Base-by-base conservation (phyloP, 148 eudicot species). In the Talinum fruticosum region DNA sequence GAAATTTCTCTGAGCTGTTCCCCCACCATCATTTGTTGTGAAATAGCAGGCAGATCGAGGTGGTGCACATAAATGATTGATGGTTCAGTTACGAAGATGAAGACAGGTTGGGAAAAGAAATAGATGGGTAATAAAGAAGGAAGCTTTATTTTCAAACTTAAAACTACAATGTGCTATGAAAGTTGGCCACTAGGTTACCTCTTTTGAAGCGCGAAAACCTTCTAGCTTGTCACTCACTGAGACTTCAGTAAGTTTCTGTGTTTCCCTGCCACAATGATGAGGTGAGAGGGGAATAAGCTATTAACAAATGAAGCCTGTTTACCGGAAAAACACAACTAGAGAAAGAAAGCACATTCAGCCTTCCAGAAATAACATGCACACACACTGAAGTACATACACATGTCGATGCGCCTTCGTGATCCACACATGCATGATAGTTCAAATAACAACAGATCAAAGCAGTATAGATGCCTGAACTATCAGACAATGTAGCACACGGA, bases 161-260 rank as follows among this genome's bases (percentile, higher is more conserved):
- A 30, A 65, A n/a, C 47, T 24, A 68, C 34, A 35, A 30, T 34
- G 2, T 65, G 34, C 26, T 6, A 36, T 21, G 45, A 21, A 51
- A 12, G 59, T 23, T 71, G 51, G 66, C 79, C 89, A 91, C 97
- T 29, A 65, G 49, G 61, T 79, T 90, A 91, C 99, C 97, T 96
- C 92, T 82, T 93, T 93, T 67, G 97, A 89, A 66, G 99, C 97
- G 69, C 99, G 97, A 83, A 96, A 91, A 74, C 85, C 86, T 88
- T 93, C 99, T 68, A 96, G 88, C 89, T 96, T 93, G 83, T 96
- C 97, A 88, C 99, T 96, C 76, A 84, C 99, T 47, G 97, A 87
- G 66, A 91, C 87, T 84, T 96, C 97, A 28, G 99, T 96, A 80
- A 96, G 80, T 84, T 88, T 91, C 37, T 61, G 76, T 30, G 83